phyloP scores from a whole-genome alignment of 768 basidiomycete species.

The Agaricus bisporus region DNA sequence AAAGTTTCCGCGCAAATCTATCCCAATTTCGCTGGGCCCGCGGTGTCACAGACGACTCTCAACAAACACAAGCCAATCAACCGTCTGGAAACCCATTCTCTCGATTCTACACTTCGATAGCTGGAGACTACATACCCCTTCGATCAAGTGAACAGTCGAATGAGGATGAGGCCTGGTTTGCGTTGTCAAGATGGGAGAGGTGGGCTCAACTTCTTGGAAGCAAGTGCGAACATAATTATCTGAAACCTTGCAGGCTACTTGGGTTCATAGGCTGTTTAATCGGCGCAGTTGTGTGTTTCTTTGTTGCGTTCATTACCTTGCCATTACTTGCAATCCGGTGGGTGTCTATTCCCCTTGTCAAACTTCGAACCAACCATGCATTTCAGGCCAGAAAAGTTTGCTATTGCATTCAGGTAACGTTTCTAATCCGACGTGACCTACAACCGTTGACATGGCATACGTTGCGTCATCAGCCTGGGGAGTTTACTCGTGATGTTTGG shows the following conservation, averaged over 20 bases:
- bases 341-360: constrained; percentile 15
- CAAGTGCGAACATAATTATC: neutral
- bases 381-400: constrained; percentile 84
- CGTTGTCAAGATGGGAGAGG: constrained; percentile 92
- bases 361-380: neutral
- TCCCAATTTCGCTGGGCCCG: constrained; percentile 86
- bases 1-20: constrained; percentile 66
- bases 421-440: neutral
- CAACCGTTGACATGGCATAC: constrained; percentile 1
- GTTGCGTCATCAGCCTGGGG: constrained; percentile 52
- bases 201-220: constrained; percentile 21
- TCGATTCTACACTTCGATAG: constrained; percentile 81
- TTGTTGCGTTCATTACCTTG: constrained; percentile 81
- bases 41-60: constrained; percentile 66
- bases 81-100: constrained; percentile 64
- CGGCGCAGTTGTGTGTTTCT: constrained; percentile 92
- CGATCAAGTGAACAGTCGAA: constrained; percentile 76
- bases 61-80: constrained; percentile 29
- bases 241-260: constrained; percentile 49
- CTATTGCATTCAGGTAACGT: constrained; percentile 72
- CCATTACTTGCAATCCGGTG: constrained; percentile 42
- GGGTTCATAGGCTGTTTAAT: constrained; percentile 88
- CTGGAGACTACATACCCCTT: constrained; percentile 84
- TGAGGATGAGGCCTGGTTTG: constrained; percentile 96
- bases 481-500: constrained; percentile 96